Percentiles rank a stretch among this genome's conserved stretches.
Evolutionary conservation across 2,329 filamentous ascomycete species (phyloP).

Genomic region (Aotearoamyces nothofagi): DNA sequence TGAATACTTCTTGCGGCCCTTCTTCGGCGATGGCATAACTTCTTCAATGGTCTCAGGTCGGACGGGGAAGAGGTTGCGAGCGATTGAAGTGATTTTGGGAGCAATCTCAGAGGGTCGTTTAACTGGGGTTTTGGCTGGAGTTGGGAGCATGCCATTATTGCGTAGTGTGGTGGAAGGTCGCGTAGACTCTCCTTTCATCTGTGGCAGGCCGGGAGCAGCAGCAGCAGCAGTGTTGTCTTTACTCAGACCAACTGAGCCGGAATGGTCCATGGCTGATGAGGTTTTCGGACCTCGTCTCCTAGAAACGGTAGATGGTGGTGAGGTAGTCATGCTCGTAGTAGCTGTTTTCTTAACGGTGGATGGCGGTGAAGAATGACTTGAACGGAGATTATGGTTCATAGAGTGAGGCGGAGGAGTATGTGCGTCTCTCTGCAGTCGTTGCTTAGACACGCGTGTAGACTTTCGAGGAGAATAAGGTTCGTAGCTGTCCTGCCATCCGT

Average conservation of each 20-base stretch:
- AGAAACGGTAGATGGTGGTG: conserved; percentile 14
- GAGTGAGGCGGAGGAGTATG: conserved; percentile 36
- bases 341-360: conserved; percentile 10
- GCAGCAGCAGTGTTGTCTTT: conserved; percentile 27
- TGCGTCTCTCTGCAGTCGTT: conserved; percentile 26
- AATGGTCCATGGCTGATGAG: conserved; percentile 28
- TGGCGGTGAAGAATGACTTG: conserved; percentile 14
- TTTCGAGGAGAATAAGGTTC: conserved; percentile 60
- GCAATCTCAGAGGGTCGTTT: conserved; percentile 32
- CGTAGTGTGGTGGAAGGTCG: conserved; percentile 12
- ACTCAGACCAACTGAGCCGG: conserved; percentile 29
- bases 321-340: conserved; percentile 9
- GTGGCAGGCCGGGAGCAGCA: conserved; percentile 15
- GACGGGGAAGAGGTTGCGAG: conserved; percentile 45
- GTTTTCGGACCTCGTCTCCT: conserved; percentile 12
- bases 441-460: conserved; percentile 46
- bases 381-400: conserved; percentile 23
- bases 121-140: conserved; percentile 64
- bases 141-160: conserved; percentile 48
- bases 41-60: conserved; percentile 30
- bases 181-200: no score
- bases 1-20: conserved; percentile 39
- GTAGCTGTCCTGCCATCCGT: conserved; percentile 53
- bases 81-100: conserved; percentile 35
- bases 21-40: conserved; percentile 39